Percentiles rank a stretch among this genome's conserved stretches.
Conservation (phyloP, 352 stramenopile species). For the Paralagenidium karlingii region DNA sequence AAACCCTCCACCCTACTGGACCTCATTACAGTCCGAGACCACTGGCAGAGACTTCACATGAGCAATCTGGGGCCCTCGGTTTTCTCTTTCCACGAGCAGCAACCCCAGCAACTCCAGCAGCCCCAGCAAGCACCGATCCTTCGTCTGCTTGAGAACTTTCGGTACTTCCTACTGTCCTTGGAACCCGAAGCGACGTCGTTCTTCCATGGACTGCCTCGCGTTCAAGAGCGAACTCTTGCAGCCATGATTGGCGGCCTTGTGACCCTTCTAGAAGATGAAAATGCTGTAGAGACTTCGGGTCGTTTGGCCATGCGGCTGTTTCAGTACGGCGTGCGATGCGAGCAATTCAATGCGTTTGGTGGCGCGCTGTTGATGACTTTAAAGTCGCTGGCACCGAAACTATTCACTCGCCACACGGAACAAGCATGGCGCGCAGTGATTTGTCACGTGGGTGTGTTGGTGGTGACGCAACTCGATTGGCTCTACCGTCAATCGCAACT, state of each 20-base stretch:
- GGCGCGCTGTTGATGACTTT: conserved; percentile 13
- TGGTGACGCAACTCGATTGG: too few relatives aligned
- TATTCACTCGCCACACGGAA: conserved; percentile 14
- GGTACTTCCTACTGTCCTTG: conserved; percentile 22
- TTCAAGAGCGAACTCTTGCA: conserved; percentile 22
- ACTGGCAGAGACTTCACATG: too few relatives aligned
- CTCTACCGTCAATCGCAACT: too few relatives aligned
- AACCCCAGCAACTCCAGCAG: too few relatives aligned
- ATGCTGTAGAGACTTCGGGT: conserved; percentile 11
- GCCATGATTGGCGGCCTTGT: conserved; percentile 22
- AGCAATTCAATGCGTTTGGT: conserved; percentile 22
- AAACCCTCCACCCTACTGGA: conserved; percentile 13
- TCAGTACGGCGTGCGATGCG: conserved; percentile 20
- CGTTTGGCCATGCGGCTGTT: conserved; percentile 18
- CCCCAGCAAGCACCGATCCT: too few relatives aligned
- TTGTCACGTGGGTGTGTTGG: too few relatives aligned
- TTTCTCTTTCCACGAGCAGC: too few relatives aligned
- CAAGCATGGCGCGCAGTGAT: conserved; percentile 14
- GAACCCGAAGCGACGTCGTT: conserved; percentile 20
- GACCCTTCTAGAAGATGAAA: conserved; percentile 16
- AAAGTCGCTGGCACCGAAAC: conserved; percentile 10
- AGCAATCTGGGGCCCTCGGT: too few relatives aligned
- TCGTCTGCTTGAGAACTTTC: conserved; percentile 25
- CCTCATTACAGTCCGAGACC: conserved; percentile 7
- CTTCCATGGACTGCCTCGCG: conserved; percentile 23